Evolutionary conservation across 2,329 filamentous ascomycete species (phyloP).

Genomic region (Tolypocladium tundrense): DNA sequence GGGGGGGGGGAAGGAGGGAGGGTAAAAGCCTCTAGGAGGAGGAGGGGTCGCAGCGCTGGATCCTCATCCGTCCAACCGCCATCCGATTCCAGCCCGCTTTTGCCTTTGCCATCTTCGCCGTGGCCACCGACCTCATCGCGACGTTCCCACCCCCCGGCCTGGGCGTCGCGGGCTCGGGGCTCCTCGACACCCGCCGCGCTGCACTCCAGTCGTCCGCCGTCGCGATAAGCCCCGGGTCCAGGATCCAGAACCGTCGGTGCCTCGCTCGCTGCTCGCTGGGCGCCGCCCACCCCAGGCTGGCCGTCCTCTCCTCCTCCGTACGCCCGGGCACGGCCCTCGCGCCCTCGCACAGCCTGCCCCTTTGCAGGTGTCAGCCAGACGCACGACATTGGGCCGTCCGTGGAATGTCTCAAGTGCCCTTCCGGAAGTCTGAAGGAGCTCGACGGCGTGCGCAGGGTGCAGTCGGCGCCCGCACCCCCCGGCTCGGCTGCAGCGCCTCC

Average conservation of each 20-base stretch:
- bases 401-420: background rate
- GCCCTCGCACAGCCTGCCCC: background rate
- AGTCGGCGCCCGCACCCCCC: background rate
- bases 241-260: too few species aligned
- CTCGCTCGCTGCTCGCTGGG: too few species aligned
- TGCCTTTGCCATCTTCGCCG: background rate
- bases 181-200: too few species aligned
- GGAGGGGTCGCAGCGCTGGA: background rate
- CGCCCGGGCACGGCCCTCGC: background rate
- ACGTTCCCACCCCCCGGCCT: too few species aligned
- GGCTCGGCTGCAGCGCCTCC: background rate
- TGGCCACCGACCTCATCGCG: background rate
- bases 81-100: background rate
- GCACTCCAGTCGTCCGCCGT: too few species aligned
- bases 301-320: too few species aligned
- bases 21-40: background rate
- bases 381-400: background rate
- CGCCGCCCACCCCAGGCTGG: too few species aligned
- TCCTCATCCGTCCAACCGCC: background rate
- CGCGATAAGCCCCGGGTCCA: too few species aligned
- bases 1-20: background rate
- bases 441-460: too few species aligned
- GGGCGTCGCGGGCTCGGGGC: too few species aligned
- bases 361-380: background rate
- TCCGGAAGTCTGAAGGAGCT: background rate